Percentiles rank a stretch among this genome's conserved stretches.
Evolutionary conservation across 2,329 filamentous ascomycete species (phyloP).

Genomic region (Calonectria fujianensis): DNA sequence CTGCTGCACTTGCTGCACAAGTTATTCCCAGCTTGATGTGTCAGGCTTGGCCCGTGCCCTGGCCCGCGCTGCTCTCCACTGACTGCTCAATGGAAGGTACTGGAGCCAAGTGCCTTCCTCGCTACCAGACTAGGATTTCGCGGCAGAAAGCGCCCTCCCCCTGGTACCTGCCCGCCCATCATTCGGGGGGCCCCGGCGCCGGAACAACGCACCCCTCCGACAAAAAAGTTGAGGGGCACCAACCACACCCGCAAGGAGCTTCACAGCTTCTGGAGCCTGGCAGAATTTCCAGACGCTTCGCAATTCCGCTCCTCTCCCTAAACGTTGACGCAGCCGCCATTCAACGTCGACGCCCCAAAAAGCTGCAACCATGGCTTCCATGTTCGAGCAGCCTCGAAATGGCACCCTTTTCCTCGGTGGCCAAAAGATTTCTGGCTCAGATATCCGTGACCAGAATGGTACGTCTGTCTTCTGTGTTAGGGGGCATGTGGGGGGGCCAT

Average conservation of each 20-base stretch:
- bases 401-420: slow-evolving; percentile 98
- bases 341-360: slow-evolving; percentile 49
- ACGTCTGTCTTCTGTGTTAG: slow-evolving; percentile 58
- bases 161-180: slow-evolving; percentile 19
- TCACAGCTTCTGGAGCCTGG: slow-evolving; percentile 57
- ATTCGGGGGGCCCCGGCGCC: slow-evolving; percentile 45
- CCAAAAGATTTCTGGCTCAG: slow-evolving; percentile 96
- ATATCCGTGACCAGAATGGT: slow-evolving; percentile 98
- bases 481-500: slow-evolving; percentile 53
- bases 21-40: slow-evolving; percentile 21
- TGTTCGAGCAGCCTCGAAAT: slow-evolving; percentile 96
- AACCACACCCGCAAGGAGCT: slow-evolving; percentile 48
- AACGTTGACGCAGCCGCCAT: slow-evolving; percentile 54
- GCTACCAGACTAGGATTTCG: background rate
- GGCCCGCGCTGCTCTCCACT: background rate
- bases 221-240: slow-evolving; percentile 55
- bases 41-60: slow-evolving; percentile 45
- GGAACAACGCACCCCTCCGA: slow-evolving; percentile 55
- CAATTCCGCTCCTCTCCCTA: slow-evolving; percentile 48
- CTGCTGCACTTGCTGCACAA: slow-evolving; percentile 28
- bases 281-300: slow-evolving; percentile 57
- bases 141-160: background rate
- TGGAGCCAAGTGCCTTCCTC: slow-evolving; percentile 29
- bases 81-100: slow-evolving; percentile 17
- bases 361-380: slow-evolving; percentile 83